Percentiles rank a stretch among this genome's conserved stretches.
These are phyloP conservation scores for Gentiana straminea DNA, from an alignment of 257 asterid species.

Conservation along the genomic window DNA sequence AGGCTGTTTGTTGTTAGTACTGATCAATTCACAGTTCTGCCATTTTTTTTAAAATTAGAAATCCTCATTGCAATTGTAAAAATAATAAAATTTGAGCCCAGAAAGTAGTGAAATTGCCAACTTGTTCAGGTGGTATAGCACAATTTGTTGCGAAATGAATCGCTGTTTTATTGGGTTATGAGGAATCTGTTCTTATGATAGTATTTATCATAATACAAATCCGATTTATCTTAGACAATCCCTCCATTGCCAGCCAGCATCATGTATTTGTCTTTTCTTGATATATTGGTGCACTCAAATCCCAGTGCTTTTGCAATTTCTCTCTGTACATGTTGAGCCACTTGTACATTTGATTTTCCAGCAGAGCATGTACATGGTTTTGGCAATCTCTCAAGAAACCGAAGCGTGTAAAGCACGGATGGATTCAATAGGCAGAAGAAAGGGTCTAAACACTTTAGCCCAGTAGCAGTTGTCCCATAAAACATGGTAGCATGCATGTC, in stretches of 20 bases:
- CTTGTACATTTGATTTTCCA: constrained; percentile 17
- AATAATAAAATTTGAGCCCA: too few species aligned
- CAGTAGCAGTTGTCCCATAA: too few species aligned
- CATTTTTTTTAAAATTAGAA: too few species aligned
- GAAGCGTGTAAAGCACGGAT: constrained; percentile 8
- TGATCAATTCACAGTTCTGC: too few species aligned
- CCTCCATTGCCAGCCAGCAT: constrained; percentile 28
- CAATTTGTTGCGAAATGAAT: too few species aligned
- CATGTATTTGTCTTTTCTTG: constrained; percentile 28
- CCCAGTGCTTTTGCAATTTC: constrained; percentile 18
- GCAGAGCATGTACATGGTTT: constrained; percentile 1
- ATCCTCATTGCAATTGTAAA: too few species aligned
- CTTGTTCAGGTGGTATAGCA: too few species aligned
- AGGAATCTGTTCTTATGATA: too few species aligned
- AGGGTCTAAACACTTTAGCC: constrained; percentile 23
- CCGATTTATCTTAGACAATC: constrained; percentile 5
- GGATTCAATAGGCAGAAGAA: constrained; percentile 25
- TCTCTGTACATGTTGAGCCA: constrained; percentile 25
- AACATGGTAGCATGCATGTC: constrained; percentile 3
- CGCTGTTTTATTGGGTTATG: too few species aligned
- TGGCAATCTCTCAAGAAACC: constrained; percentile 12
- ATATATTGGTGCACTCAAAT: constrained; percentile 22
- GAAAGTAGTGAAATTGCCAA: too few species aligned
- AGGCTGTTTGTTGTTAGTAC: too few species aligned
- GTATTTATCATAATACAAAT: too few species aligned